Percentiles rank a stretch among this genome's conserved stretches.
Conservation (phyloP, 2,329 filamentous ascomycete species). For the Chrysoporthe cubensis region DNA sequence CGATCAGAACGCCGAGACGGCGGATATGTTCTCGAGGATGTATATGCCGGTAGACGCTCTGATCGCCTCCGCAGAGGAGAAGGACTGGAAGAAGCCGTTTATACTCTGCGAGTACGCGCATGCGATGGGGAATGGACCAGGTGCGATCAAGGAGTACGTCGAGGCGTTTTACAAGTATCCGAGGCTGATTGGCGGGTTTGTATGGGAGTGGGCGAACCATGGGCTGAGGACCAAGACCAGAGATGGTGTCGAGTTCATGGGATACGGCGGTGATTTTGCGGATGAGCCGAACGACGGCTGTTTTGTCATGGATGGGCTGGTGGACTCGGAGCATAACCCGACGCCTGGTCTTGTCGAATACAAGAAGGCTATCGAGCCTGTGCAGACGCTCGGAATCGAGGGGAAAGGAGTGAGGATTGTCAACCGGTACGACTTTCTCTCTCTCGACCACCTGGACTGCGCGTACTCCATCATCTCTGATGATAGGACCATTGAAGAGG, state of each 20-base stretch:
- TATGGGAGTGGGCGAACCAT: conserved; percentile 66
- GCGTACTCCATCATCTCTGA: conserved; percentile 48
- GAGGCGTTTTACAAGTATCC: conserved; percentile 62
- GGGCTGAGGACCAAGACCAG: conserved; percentile 48
- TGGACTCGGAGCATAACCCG: conserved; percentile 52
- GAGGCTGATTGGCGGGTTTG: conserved; percentile 63
- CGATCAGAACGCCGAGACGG: conserved; percentile 57
- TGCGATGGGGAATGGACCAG: conserved; percentile 72
- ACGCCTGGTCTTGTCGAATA: conserved; percentile 58
- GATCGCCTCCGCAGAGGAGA: conserved; percentile 42
- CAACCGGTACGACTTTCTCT: conserved; percentile 60
- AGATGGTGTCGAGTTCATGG: conserved; percentile 51
- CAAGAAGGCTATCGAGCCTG: conserved; percentile 62
- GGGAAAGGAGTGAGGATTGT: conserved; percentile 49
- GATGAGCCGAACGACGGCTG: conserved; percentile 60
- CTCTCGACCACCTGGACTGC: conserved; percentile 54
- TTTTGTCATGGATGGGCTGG: conserved; percentile 57
- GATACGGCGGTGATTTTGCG: conserved; percentile 60
- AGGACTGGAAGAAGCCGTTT: conserved; percentile 52
- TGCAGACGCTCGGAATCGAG: conserved; percentile 52
- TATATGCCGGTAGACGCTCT: conserved; percentile 54
- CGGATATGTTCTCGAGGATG: conserved; percentile 67
- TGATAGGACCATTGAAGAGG: conserved; percentile 40
- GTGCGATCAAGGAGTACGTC: conserved; percentile 67
- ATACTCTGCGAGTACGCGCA: conserved; percentile 55